Evolutionary conservation across 2,329 filamentous ascomycete species (phyloP).

Genomic region (Aspergillus caelatus): DNA sequence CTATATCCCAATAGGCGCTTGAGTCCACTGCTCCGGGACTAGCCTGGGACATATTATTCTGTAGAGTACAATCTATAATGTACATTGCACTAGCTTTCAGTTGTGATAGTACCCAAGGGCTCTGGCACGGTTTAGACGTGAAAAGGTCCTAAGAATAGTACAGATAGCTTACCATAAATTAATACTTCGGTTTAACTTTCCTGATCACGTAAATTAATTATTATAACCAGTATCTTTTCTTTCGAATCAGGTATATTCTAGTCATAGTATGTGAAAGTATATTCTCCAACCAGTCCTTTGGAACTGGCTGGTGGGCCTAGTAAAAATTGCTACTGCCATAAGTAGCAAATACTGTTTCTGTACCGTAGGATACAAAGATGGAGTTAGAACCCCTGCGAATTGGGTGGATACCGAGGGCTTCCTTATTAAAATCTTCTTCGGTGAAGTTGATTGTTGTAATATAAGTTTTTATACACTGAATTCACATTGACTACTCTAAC

Average conservation of each 20-base stretch:
- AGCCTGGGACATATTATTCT: background rate
- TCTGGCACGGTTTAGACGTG: background rate
- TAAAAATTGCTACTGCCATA: background rate
- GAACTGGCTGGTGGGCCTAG: background rate
- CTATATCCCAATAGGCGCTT: background rate
- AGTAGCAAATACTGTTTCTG: background rate
- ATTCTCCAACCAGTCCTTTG: background rate
- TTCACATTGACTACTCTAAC: too few relatives aligned
- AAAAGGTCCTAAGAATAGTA: background rate
- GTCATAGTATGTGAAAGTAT: background rate
- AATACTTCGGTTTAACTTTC: background rate
- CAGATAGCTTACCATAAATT: background rate
- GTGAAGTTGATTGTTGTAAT: too few relatives aligned
- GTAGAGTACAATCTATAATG: background rate
- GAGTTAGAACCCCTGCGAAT: background rate
- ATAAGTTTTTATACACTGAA: too few relatives aligned
- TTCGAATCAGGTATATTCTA: background rate
- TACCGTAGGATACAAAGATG: background rate
- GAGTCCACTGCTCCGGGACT: background rate
- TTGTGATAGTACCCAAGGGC: background rate
- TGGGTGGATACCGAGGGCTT: too few relatives aligned
- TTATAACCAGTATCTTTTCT: background rate
- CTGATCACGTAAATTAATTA: background rate
- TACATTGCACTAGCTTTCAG: background rate
- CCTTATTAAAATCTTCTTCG: too few relatives aligned